phyloP scores from a whole-genome alignment of 192 early-diverging fungal genomes.

The Coemansia sp. region DNA sequence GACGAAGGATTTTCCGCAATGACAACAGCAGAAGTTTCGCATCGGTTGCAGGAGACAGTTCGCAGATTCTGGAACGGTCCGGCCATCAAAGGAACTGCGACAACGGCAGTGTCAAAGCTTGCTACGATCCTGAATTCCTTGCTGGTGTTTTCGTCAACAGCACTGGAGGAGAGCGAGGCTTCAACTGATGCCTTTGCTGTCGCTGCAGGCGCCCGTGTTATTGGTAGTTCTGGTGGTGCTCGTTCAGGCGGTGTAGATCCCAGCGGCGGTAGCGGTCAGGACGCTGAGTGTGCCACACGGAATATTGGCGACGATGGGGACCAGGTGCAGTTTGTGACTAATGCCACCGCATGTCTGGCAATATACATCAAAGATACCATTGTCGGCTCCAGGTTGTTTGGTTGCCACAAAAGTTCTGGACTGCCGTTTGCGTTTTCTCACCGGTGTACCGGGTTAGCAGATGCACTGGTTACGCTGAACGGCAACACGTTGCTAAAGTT shows the following conservation, averaged over 20 bases:
- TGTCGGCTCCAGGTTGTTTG: neutral
- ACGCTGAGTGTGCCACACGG: conserved; percentile 7
- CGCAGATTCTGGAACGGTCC: conserved; percentile 35
- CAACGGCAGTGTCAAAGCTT: conserved; percentile 14
- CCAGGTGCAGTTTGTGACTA: conserved; percentile 51
- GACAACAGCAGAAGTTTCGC: conserved; percentile 52
- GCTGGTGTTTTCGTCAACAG: conserved; percentile 41
- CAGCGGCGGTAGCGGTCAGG: conserved; percentile 1
- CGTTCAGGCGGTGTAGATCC: neutral
- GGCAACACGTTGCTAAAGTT: conserved; percentile 23
- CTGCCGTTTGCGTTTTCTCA: neutral
- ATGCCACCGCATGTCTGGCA: conserved; percentile 36
- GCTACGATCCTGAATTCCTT: conserved; percentile 43
- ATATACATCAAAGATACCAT: conserved; percentile 6
- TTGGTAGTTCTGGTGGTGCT: neutral
- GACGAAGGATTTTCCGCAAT: conserved; percentile 46
- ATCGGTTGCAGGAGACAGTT: conserved; percentile 30
- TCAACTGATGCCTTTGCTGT: conserved; percentile 49
- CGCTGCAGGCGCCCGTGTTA: conserved; percentile 25
- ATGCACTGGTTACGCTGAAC: conserved; percentile 32
- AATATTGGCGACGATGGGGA: conserved; percentile 4
- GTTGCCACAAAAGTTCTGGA: too few relatives aligned
- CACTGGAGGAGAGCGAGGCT: conserved; percentile 47
- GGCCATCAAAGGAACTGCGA: conserved; percentile 1
- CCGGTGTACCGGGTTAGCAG: conserved; percentile 20